Evolutionary conservation across 139 green algal species (phyloP), one percentile per base, ranked within the genome.

Genomic region (Zygnema cylindricum): DNA sequence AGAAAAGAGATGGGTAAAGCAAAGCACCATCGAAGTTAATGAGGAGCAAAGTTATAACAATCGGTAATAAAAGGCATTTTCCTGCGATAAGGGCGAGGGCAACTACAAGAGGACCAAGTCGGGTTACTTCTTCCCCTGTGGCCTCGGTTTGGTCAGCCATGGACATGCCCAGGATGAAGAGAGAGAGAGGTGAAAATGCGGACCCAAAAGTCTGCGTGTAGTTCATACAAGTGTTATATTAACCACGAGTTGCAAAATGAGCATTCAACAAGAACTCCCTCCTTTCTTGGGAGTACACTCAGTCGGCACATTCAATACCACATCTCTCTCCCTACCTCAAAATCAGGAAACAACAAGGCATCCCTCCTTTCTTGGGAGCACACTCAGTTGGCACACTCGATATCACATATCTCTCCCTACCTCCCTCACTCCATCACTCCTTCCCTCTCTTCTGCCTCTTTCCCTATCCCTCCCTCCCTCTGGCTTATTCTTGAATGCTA

Each of bases 121-220:
- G 49, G 23, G 81, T 41, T 23, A 57, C 30, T 1, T 43, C 81
- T 25, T 87, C 55, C 7, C 30, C 25, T 3, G 81, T 36, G 21
- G 30, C 55, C 55, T 87, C 81, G 25, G 81, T 43, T 30, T 87
- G 54, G 54, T 87, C 81, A 25, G 54, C 81, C 55, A 87, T 87
- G 1, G 81, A 87, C 81, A 87, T 87, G 2, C 81, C 81, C 2
- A 87, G 81, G 55, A 87, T 87, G 55, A 87, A 87, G 23, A 87
- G 81, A 30, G 81, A 77, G 0, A 87, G 55, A 0, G 81, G 32
- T 0, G 81, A 77, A 40, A 87, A 87, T 1, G 81, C 32, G 39
- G 49, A 40, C n/a, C 54, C 81, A 2, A 87, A 77, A 2, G 43
- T 69, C 81, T 87, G 81, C 0, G 22, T 36, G 1, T 0, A 32